Evolutionary conservation across 108 stramenopile species (phyloP).

Genomic region (Nitzschia palea): DNA sequence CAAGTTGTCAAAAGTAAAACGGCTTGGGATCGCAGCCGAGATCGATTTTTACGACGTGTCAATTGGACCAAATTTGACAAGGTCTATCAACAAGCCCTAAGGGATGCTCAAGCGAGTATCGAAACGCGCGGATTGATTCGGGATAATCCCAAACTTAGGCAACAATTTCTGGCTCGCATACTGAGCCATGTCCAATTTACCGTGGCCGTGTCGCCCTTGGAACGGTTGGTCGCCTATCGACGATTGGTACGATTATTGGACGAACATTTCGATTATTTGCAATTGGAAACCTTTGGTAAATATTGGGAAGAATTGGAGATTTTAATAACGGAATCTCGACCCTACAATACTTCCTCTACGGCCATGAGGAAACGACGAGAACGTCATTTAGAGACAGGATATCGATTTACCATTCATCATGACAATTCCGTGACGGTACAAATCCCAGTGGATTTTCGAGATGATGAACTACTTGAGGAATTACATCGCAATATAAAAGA

Average conservation of each 20-base stretch:
- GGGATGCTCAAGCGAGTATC: constrained; percentile 44
- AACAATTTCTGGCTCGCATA: constrained; percentile 34
- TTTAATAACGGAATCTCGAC: constrained; percentile 56
- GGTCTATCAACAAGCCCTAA: constrained; percentile 40
- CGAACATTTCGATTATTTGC: constrained; percentile 73
- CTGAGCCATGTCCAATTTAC: constrained; percentile 36
- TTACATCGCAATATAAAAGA: constrained; percentile 60
- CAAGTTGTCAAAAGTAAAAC: constrained; percentile 20
- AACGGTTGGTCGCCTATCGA: constrained; percentile 77
- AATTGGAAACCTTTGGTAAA: constrained; percentile 71
- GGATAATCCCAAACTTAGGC: constrained; percentile 29
- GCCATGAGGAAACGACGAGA: constrained; percentile 44
- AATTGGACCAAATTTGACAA: constrained; percentile 45
- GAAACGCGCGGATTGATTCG: constrained; percentile 35
- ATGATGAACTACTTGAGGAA: constrained; percentile 66
- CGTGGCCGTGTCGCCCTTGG: constrained; percentile 25
- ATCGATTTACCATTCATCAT: constrained; percentile 72
- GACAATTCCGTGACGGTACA: constrained; percentile 59
- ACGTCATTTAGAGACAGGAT: constrained; percentile 45
- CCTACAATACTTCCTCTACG: constrained; percentile 51
- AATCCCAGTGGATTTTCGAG: constrained; percentile 75
- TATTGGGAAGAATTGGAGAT: constrained; percentile 75
- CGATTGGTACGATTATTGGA: constrained; percentile 71
- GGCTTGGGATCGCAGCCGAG: constrained; percentile 39
- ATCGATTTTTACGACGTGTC: constrained; percentile 32